Evolutionary conservation across 2,329 filamentous ascomycete species (phyloP), one percentile per base, ranked within the genome.

Genomic region (Pseudogymnoascus sp.): DNA sequence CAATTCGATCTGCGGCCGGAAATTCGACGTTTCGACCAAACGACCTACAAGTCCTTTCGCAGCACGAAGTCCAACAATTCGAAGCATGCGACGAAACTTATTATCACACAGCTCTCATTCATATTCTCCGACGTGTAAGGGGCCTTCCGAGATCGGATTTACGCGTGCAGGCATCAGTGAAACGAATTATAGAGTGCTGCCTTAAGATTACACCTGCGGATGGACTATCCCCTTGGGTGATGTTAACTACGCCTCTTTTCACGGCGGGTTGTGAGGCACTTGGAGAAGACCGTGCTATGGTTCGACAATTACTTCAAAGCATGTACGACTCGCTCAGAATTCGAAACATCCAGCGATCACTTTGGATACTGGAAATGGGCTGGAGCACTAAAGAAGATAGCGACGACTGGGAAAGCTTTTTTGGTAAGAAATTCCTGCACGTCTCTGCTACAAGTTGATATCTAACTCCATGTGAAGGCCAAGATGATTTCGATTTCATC

Each of bases 241-340:
- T 77, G 66, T 67, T 77, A 13, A 77, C 75, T 18, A 77, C 75
- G 5, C 75, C 75, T 5, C 64, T 77, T 5, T 77, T 77, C 61
- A 76, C 75, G 48, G 75, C 75, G 6, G 75, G 75, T 2, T 77
- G 75, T 55, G 75, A 77, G 59, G 74, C 75, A 15, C 66, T 71
- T 5, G 74, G 70, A 1, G 67, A 73, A 33, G 74, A 77, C 62
- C 70, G 74, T 6, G 70, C 70, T 33, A 69, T 67, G 9, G 72
- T 76, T 12, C 68, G 70, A 35, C 65, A 66, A 21, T 59, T 77
- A 21, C 65, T 77, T 5, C 65, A 68, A 0, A 70, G 69, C 29
- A 66, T 76, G 52, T 72, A 76, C 60, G 70, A 75, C 55, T 75
- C 72, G 8, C 73, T 76, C 58, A 72, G 73, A 5, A 73, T 77